Evolutionary conservation across 805 yeast species (phyloP), one percentile per base, ranked within the genome.

Genomic region (Metschnikowia drakensbergensis): DNA sequence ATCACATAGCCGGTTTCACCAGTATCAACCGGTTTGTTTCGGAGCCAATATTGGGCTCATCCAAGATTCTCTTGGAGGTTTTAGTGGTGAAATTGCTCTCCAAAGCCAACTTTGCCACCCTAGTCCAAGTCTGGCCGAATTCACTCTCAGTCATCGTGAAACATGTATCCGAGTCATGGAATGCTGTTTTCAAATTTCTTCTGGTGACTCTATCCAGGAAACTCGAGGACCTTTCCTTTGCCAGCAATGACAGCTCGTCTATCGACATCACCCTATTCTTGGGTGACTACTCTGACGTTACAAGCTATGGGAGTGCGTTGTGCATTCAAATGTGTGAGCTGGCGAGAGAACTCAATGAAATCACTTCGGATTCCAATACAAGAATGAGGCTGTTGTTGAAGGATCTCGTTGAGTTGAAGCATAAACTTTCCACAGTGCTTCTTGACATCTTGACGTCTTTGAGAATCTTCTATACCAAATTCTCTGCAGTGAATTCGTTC

Each of bases 391-490:
- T 40, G 8, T 46, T 64, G 34, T 45, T 63, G 5, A 54, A 54
- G 29, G 58, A 55, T 7, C 59, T 69, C 11, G 58, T 59, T n/a
- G 58, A 53, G 6, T 57, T 65, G 47, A 57, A 58, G 35, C 57
- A 67, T 2, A 40, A 57, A 3, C 47, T 66, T 23, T 59, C 61
- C 8, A 54, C 59, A 6, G 59, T 63, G 42, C 49, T 64, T 6
- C 63, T 66, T 38, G 77, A 74, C 55, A 42, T 71, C 3, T 25
- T 69, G 22, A 60, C 63, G 1, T 61, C 71, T 0, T 48, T 75
- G 34, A 66, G 66, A 41, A 55, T 66, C 1, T 74, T 73, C 48
- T 61, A 66, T 37, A 51, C 57, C 13, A 70, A 66, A 49, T 69
- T 62, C 48, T 49, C 54, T 6, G 52, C 50, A 3, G 55, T 53